Base-by-base conservation (phyloP, 306 rosid species). In the Rosa chinensis region DNA sequence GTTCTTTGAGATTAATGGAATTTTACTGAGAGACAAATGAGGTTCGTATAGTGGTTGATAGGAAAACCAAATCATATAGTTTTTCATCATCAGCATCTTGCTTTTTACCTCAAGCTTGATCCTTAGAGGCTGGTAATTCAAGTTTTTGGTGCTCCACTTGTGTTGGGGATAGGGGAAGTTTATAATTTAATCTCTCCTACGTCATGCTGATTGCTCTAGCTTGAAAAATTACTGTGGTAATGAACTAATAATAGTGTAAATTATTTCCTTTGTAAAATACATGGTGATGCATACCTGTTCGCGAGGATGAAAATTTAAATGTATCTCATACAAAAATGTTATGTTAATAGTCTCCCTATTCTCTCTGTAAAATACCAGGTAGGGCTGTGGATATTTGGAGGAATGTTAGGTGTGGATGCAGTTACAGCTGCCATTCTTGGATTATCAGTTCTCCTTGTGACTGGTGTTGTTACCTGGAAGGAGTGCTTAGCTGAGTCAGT, bases 391-490 rank as follows among this genome's bases (percentile, higher is more conserved):
- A 58, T 96, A 77, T 96, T 91, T 80, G 99, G 99, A 73, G 96
- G 96, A 83, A 3, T 81, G 52, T 79, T 96, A 70, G 84, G 85
- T 61, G 73, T 96, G 67, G 99, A 96, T 78, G 98, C 99, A 63
- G 99, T 96, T 58, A 91, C 93, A 80, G 90, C 98, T 76, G 99
- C 99, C 18, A 93, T 96, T 84, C 92, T 96, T 73, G 99, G 99
- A 80, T 80, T 96, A 80, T 80, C 98, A 23, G 82, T 93, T 66
- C 98, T 96, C 78, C 98, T 96, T 75, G 90, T 96, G 70, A 85
- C 96, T 1, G 99, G 99, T 56, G 98, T 96, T 62, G 94, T 96
- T 75, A 93, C 99, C 66, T 96, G 99, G 99, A 96, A 96, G 84
- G 99, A 96, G 88, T 96, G 99, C 89, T 89, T 96, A 79, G 92